Percentiles rank a stretch among this genome's conserved stretches.
These are phyloP conservation scores for Spizellomyces punctatus DNA, from an alignment of 192 early-diverging fungal species.

Conservation along the genomic window DNA sequence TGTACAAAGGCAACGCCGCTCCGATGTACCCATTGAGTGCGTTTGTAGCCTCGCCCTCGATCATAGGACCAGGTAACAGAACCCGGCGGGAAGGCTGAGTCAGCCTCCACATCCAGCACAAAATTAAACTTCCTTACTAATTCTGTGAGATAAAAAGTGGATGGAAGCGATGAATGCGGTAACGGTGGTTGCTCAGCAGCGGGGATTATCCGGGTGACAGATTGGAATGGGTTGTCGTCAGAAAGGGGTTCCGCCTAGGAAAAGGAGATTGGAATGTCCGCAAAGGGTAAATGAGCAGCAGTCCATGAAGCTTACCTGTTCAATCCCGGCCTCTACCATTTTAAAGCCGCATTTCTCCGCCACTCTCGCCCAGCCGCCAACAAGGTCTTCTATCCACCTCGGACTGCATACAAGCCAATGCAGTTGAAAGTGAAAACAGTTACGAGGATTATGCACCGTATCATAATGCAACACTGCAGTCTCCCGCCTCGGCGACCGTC, in stretches of 20 bases:
- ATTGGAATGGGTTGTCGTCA: slow-evolving; percentile 90
- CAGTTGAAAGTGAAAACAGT: slow-evolving; percentile 91
- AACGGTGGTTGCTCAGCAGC: slow-evolving; percentile 65
- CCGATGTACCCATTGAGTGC: slow-evolving; percentile 90
- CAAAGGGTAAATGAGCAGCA: background rate
- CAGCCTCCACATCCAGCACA: slow-evolving; percentile 93
- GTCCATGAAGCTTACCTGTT: slow-evolving; percentile 45
- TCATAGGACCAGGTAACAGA: slow-evolving; percentile 61
- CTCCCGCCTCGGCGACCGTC: slow-evolving; percentile 76
- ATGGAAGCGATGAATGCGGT: slow-evolving; percentile 44
- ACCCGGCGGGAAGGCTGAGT: slow-evolving; percentile 66
- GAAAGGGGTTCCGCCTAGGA: slow-evolving; percentile 45
- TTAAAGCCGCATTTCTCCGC: slow-evolving; percentile 88
- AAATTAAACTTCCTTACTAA: slow-evolving; percentile 80
- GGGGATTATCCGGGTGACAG: slow-evolving; percentile 59
- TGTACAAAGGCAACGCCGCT: slow-evolving; percentile 93
- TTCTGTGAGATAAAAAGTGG: slow-evolving; percentile 77
- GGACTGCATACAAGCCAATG: slow-evolving; percentile 96
- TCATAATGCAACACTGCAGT: slow-evolving; percentile 88
- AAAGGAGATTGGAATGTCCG: background rate
- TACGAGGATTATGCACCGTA: slow-evolving; percentile 80
- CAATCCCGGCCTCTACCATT: slow-evolving; percentile 84
- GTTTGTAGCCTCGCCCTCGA: slow-evolving; percentile 62
- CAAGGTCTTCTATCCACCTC: slow-evolving; percentile 81
- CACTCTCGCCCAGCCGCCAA: slow-evolving; percentile 74